Evolutionary conservation across 129 eudicot genomes (phyloP), one percentile per base, ranked within the genome.

Genomic region (Deinandra increscens): DNA sequence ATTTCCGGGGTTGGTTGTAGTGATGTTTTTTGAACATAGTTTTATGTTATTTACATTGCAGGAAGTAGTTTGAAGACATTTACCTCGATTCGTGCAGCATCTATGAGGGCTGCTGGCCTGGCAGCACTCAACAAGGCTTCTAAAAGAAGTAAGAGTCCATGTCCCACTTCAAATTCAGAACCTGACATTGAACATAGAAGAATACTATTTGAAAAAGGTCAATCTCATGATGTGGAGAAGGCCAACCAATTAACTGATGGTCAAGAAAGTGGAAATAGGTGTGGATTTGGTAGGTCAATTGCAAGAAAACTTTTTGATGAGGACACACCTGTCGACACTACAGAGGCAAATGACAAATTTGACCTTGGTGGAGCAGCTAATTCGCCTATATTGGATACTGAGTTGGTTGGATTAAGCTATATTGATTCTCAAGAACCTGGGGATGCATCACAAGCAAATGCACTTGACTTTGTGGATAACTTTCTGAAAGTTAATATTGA

Each of bases 381-480:
- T 36, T 58, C 20, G 41, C 64, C 64, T 58, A 3, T 14, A 58
- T 58, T 58, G 64, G 64, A 58, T 58, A 58, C 19, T 45, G 88
- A 83, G 48, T 26, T 82, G 60, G 89, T 82, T 11, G 89, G 95
- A 58, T 76, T 94, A 74, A 94, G 93, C 76, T 94, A 87, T 76
- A 77, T 82, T 31, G 77, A 87, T 78, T 94, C 99, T 68, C 90
- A 94, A 80, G 97, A 89, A 70, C 99, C 99, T 60, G 99, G 96
- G 71, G 99, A 94, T 15, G 78, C 82, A 41, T 87, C 99, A 46
- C 99, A 94, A 77, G 88, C 87, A 44, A 74, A 81, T 59, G 99
- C 99, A 33, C 99, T 94, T 62, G 81, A 89, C 61, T 78, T 85
- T 76, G 96, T 94, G 73, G 97, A 94, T 76, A 83, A 38, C 71